Base-by-base conservation (phyloP, 2,329 filamentous ascomycete species). In the Talaromyces sp. region DNA sequence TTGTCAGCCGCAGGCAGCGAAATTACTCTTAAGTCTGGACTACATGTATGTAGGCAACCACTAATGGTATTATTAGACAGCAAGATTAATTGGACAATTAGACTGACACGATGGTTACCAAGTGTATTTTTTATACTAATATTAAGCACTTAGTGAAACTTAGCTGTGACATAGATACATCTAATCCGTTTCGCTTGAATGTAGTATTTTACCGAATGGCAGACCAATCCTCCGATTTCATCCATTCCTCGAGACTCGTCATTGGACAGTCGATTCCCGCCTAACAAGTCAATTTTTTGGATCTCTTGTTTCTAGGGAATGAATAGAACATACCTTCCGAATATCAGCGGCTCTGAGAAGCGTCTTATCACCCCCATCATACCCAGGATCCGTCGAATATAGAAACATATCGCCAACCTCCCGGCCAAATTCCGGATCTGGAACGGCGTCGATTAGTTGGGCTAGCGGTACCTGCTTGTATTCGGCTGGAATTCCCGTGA, bases 301-400 rank as follows among this genome's bases (percentile, higher is more conserved):
- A 2, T 22, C 2, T 44, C 17, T 47, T 4, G 25, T 47, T 22
- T 19, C 6, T 47, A 2, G n/a, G 52, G 36, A 27, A 10, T 6
- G 15, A 36, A 36, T 36, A 11, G 22, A 33, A 65, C 75, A 73
- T 64, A 81, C 80, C 69, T 78, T 73, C 57, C 67, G 68, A 39
- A 83, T 67, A 64, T 83, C 78, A 57, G 75, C 71, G 0, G 78
- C 80, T 51, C 65, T 79, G 59, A 82, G 59, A 17, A 82, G 60
- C 28, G 58, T 57, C 0, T 73, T 66, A 71, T 77, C 79, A 0
- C 71, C 79, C 0, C 81, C 81, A 62, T 81, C 80, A 59, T 83
- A 83, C 0, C 81, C 81, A 0, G 81, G 80, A 39, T 81, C 72
- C 0, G 75, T 78, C 11, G 73, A 75, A 62, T 83, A 84, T 1